Base-by-base conservation (phyloP, 192 early-diverging fungal species). In the Kickxella alabastrina region DNA sequence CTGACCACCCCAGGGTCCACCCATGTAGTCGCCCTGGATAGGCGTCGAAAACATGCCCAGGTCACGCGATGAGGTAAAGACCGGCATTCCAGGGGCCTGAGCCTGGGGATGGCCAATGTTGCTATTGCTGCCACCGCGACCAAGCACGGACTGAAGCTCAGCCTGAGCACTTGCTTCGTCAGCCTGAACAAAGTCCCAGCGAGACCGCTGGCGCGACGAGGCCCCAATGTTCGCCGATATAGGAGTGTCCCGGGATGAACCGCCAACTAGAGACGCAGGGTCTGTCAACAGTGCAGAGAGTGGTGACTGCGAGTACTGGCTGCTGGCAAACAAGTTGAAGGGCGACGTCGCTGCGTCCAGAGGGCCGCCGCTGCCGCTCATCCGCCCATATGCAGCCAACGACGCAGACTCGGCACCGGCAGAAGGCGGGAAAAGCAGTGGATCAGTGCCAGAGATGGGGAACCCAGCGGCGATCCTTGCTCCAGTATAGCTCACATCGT, bases 121-220 rank as follows among this genome's bases (percentile, higher is more conserved):
- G n/a, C 41, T 53, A 28, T 41, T 49, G 62, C 39, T 52, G 49
- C 38, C 9, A 8, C 55, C 43, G 31, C 70, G 54, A 0, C 63
- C 63, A 51, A 74, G 59, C 12, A 74, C 70, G 1, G 59, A 66
- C 43, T 74, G 70, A 6, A 74, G 52, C 70, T 74, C 70, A 23
- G 70, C 70, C 41, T 74, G 70, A 0, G 70, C 70, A 22, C 63
- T 74, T 12, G 63, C 59, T 41, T 66, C 70, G 29, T 74, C 70
- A 12, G 54, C 54, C 34, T 52, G 59, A 0, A 59, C 63, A 62
- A 62, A 66, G 28, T 61, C 63, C 70, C 70, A 74, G 27, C 63
- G 62, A 12, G 63, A 62, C 27, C 57, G 53, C 52, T 56, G 69
- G 5, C 69, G 62, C 26, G 49, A 54, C 21, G 61, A 47, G 1